These are phyloP conservation scores for Digitaria exilis DNA, from an alignment of 202 grass and related monocot genomes.

Conservation along the genomic window DNA sequence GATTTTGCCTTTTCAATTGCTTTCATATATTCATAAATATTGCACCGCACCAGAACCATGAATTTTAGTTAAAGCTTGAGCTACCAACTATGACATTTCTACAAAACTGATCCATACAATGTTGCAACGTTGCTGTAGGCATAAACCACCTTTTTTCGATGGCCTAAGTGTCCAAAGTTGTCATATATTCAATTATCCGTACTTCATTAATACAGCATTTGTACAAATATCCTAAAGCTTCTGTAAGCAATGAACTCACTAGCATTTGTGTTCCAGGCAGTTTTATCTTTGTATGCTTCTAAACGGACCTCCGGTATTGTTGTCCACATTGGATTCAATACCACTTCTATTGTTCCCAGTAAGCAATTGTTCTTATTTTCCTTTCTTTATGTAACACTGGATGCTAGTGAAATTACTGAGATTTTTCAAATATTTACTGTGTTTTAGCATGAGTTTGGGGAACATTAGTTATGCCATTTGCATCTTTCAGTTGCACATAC, in stretches of 20 bases:
- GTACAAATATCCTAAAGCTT: background rate
- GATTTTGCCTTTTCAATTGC: background rate
- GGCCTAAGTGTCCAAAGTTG: slow-evolving; percentile 1
- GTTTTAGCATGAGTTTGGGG: background rate
- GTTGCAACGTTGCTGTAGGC: background rate
- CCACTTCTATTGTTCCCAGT: slow-evolving; percentile 85
- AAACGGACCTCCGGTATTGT: slow-evolving; percentile 82
- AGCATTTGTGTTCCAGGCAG: slow-evolving; percentile 63
- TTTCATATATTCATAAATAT: slow-evolving; percentile 1
- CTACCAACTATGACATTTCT: background rate
- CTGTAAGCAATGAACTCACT: background rate
- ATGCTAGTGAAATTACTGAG: background rate
- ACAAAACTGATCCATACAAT: background rate
- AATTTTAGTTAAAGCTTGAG: background rate
- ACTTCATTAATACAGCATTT: background rate
- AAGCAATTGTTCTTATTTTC: slow-evolving; percentile 32
- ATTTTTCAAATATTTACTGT: background rate
- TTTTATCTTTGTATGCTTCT: slow-evolving; percentile 90
- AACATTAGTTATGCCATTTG: background rate
- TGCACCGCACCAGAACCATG: background rate
- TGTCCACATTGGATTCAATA: slow-evolving; percentile 95
- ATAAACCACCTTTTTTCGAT: background rate
- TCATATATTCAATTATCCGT: slow-evolving; percentile 7
- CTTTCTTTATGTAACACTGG: background rate
- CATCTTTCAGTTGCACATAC: slow-evolving; percentile 9